phyloP scores from a whole-genome alignment of 495 filamentous ascomycete genomes.

The Penicillium manginii region DNA sequence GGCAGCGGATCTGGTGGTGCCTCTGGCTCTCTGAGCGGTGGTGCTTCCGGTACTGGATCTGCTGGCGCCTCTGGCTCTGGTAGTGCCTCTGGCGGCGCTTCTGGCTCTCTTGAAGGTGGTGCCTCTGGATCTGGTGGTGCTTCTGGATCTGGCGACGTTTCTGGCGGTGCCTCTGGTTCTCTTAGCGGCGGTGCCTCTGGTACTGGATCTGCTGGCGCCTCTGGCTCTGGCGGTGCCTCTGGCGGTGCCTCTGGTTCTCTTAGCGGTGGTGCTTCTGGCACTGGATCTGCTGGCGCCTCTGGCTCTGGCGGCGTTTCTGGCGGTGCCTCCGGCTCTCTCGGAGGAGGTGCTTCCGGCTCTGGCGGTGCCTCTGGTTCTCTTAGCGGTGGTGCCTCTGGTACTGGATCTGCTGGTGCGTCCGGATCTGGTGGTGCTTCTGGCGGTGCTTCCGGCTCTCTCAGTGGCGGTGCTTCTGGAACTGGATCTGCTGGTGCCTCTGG shows the following conservation, averaged over 20 bases:
- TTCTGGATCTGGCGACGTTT: not conserved
- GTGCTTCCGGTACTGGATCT: slow-evolving; percentile 4
- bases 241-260: slow-evolving; percentile 8
- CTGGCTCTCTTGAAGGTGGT: not conserved
- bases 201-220: too few relatives aligned
- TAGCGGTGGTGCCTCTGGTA: slow-evolving; percentile 1
- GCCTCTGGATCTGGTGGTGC: slow-evolving; percentile 5
- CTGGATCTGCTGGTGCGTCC: slow-evolving; percentile 7
- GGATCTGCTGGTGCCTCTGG: slow-evolving; percentile 8
- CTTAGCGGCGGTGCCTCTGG: slow-evolving; percentile 4
- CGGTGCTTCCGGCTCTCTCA: not conserved
- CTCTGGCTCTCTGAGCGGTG: slow-evolving; percentile 3
- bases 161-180: not conserved
- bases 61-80: slow-evolving; percentile 10
- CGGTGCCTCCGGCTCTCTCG: slow-evolving; percentile 3
- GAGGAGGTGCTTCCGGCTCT: slow-evolving; percentile 5
- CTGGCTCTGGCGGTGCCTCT: slow-evolving; percentile 6
- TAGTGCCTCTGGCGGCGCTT: slow-evolving; percentile 4
- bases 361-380: not conserved
- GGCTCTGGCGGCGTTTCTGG: slow-evolving; percentile 11
- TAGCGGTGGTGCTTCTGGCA: not conserved
- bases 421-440: not conserved
- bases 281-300: slow-evolving; percentile 7
- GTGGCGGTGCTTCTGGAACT: slow-evolving; percentile 4
- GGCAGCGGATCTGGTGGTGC: slow-evolving; percentile 7